Evolutionary conservation across 2,329 filamentous ascomycete species (phyloP), one percentile per base, ranked within the genome.

Genomic region (Diaporthe ampelina): DNA sequence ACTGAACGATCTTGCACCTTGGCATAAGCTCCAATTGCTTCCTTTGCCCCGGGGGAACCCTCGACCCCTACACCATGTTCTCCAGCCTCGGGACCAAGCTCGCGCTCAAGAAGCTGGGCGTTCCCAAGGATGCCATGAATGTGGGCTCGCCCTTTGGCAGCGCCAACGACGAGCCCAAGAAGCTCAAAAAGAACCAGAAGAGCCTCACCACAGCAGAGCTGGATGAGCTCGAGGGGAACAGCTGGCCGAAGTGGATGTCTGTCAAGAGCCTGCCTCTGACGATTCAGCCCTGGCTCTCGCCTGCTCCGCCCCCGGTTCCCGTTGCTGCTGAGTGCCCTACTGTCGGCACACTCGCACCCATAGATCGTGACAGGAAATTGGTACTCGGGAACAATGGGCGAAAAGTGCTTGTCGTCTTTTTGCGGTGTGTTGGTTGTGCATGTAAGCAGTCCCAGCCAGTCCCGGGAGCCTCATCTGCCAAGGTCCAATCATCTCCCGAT

Each of bases 11-110:
- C 68, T 32, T 61, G 73, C 17, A 57, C 61, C 29, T 35, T 35
- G 70, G 40, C 70, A 29, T 61, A 65, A 29, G 68, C 63, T 26
- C 29, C n/a, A 26, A 52, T 15, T 17, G 21, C 45, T 26, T 40
- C 17, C 4, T 13, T n/a, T 15, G 29, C 9, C 56, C 45, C 8
- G n/a, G 29, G n/a, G n/a, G 29, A 24, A 32, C 2, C 29, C 35
- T 48, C 35, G 32, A 26, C 58, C 37, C 75, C 52, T 21, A 71
- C 79, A 82, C 78, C 72, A 91, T 91, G 89, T 86, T 91, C 79
- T 86, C 87, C 78, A 87, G 84, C 76, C 82, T 91, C 73, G 86
- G 87, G 21, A 89, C 89, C 59, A 91, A 91, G 81, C 82, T 91
- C 76, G 90, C 89, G 75, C 84, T 91, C 77, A 89, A 85, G 77